Evolutionary conservation across 2,329 filamentous ascomycete genomes (phyloP).

Genomic region (Aspergillus phoenicis): DNA sequence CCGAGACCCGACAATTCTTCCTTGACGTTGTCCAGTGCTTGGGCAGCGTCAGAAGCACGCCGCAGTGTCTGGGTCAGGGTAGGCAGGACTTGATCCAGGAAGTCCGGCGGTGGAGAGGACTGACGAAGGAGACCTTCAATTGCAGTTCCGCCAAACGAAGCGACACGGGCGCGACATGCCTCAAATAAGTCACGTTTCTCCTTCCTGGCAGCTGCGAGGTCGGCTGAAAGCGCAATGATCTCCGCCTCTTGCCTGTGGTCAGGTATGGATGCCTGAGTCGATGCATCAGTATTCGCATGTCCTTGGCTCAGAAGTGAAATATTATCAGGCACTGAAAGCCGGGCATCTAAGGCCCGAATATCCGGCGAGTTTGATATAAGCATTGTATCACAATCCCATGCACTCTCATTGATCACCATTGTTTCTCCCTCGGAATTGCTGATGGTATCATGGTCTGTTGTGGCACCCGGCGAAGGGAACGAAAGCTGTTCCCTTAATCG

Average conservation of each 20-base stretch:
- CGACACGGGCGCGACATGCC: constrained; percentile 39
- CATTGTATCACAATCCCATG: constrained; percentile 28
- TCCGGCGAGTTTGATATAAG: constrained; percentile 38
- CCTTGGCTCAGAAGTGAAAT: constrained; percentile 19
- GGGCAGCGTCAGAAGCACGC: constrained; percentile 42
- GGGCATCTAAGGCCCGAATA: constrained; percentile 22
- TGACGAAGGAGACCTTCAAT: constrained; percentile 26
- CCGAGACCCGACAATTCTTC: constrained; percentile 43
- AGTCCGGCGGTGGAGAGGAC: constrained; percentile 41
- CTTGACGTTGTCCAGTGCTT: constrained; percentile 39
- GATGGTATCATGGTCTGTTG: constrained; percentile 5
- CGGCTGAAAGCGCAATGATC: constrained; percentile 33
- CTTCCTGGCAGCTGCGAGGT: constrained; percentile 43
- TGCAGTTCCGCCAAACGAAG: constrained; percentile 25
- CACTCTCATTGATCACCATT: constrained; percentile 34
- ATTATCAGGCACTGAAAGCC: constrained; percentile 21
- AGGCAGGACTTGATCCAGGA: constrained; percentile 41
- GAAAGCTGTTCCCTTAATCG: constrained; percentile 25
- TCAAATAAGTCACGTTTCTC: constrained; percentile 46
- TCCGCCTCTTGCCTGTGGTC: constrained; percentile 28
- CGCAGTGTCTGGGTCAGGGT: constrained; percentile 39
- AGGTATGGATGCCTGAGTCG: constrained; percentile 21
- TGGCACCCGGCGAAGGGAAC: constrained; percentile 11
- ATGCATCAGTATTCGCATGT: constrained; percentile 18
- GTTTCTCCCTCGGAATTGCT: constrained; percentile 25